A percentile compares a stretch with the other conserved stretches of the same genome.
These are phyloP conservation scores for Cunninghamia lanceolata DNA, from an alignment of 75 land plant genomes.

Conservation along the genomic window DNA sequence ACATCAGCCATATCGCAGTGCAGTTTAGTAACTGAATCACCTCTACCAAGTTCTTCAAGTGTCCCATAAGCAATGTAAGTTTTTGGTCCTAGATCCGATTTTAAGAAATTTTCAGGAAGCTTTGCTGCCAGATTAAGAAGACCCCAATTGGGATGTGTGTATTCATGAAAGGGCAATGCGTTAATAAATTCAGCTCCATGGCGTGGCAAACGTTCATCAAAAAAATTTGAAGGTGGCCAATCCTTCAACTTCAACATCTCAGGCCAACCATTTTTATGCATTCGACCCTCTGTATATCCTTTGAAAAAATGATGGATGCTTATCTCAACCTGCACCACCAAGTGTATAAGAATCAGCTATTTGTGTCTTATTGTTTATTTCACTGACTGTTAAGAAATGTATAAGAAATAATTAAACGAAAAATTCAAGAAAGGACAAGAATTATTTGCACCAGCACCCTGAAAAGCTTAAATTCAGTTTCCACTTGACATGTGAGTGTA, in stretches of 20 bases:
- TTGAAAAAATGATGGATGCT: slow-evolving; percentile 76
- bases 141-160: slow-evolving; percentile 82
- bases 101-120: slow-evolving; percentile 64
- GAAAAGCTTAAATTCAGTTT: background rate
- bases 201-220: slow-evolving; percentile 80
- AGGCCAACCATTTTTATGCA: slow-evolving; percentile 47
- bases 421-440: background rate
- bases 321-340: slow-evolving; percentile 70
- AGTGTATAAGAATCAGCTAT: background rate
- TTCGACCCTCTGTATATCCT: slow-evolving; percentile 72
- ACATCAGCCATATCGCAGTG: slow-evolving; percentile 90
- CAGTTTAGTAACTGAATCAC: slow-evolving; percentile 80
- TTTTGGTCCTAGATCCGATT: slow-evolving; percentile 82
- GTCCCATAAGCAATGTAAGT: slow-evolving; percentile 78
- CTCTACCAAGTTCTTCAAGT: slow-evolving; percentile 56
- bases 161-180: slow-evolving; percentile 80
- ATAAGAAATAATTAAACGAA: background rate
- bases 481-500: background rate
- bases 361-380: background rate
- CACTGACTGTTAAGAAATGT: background rate
- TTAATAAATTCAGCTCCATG: slow-evolving; percentile 81
- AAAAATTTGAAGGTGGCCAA: slow-evolving; percentile 71
- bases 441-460: background rate
- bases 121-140: slow-evolving; percentile 87
- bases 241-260: slow-evolving; percentile 79